Conservation (phyloP, 129 eudicot genomes). For the Daucus carota region DH1_v3.0 NC_030388.2:26376001-26376500, state of each 20-base stretch:
- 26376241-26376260: not conserved
- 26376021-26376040: conserved; percentile 35
- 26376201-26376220: not conserved
- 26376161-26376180: conserved; percentile 48
- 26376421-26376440: not conserved
- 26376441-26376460: not conserved
- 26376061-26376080: conserved; percentile 72
- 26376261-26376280: conserved; percentile 1
- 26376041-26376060: conserved; percentile 71
- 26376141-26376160: conserved; percentile 68
- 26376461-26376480: not conserved
- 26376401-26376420: not conserved
- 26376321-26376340: conserved; percentile 89
- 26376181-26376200: not conserved
- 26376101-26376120: conserved; percentile 60
- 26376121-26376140: conserved; percentile 58
- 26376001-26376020: not conserved
- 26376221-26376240: not conserved
- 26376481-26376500: not conserved
- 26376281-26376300: conserved; percentile 78
- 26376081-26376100: conserved; percentile 60
- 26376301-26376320: conserved; percentile 90
- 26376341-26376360: conserved; percentile 96
- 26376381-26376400: not conserved
- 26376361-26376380: conserved; percentile 30